Conservation (phyloP, 768 basidiomycete genomes). For the Solioccasus polychromus region DNA sequence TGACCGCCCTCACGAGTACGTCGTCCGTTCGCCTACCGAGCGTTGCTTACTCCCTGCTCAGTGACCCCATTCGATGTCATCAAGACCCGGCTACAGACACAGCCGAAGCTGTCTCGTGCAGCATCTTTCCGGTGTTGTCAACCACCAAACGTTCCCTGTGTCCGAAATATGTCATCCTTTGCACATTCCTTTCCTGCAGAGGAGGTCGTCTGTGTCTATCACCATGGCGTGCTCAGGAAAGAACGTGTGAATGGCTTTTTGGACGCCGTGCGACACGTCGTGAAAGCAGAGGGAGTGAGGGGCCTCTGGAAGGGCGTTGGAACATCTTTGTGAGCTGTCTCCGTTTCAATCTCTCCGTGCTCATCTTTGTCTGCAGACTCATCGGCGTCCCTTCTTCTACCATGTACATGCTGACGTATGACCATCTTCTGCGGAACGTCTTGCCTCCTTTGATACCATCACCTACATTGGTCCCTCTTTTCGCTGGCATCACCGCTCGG, state of each 20-base stretch:
- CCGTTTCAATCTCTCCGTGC: not conserved
- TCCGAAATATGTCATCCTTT: constrained; percentile 76
- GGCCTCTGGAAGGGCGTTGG: constrained; percentile 97
- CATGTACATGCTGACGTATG: constrained; percentile 94
- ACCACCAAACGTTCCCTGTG: constrained; percentile 49
- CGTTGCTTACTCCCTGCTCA: constrained; percentile 32
- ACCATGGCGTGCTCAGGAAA: constrained; percentile 63
- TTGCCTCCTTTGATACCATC: constrained; percentile 61
- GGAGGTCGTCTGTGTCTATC: constrained; percentile 77
- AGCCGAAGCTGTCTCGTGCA: constrained; percentile 59
- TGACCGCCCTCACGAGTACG: constrained; percentile 83
- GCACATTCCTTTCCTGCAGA: constrained; percentile 55
- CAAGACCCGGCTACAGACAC: constrained; percentile 95
- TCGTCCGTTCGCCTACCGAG: constrained; percentile 1
- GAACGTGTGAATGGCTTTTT: constrained; percentile 82
- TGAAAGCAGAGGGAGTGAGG: constrained; percentile 73
- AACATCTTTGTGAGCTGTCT: constrained; percentile 70
- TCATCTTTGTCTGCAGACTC: constrained; percentile 44
- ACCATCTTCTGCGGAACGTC: constrained; percentile 68
- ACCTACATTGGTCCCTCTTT: constrained; percentile 59
- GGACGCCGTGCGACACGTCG: constrained; percentile 80
- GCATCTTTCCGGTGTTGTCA: constrained; percentile 68
- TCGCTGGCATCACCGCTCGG: constrained; percentile 81
- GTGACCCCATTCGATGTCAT: constrained; percentile 99
- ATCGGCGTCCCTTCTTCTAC: constrained; percentile 93